Base-by-base conservation (phyloP, 1,284 basidiomycete species). In the Bondarzewia mesenterica region DNA sequence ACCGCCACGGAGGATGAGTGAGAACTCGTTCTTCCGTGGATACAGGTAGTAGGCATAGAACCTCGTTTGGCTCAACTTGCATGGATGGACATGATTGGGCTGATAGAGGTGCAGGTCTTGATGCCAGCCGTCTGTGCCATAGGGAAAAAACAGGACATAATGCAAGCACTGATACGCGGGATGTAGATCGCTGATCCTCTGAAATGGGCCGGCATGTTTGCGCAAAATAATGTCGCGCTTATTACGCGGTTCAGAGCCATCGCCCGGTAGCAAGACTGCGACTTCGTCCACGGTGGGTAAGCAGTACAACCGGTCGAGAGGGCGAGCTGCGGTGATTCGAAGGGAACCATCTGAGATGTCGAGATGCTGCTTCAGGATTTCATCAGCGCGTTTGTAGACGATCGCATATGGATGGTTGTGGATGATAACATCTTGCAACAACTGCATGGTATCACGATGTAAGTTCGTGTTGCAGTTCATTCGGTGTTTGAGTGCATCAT, bases 111-210 rank as follows among this genome's bases (percentile, higher is more conserved):
- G 51, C 15, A 73, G 54, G 0, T 62, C 27, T 3, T 55, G 37
- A 54, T 70, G 60, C 71, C 71, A 77, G 1, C 72, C 72, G 38
- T 58, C 40, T 26, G 68, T 58, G 2, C 67, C 72, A 35, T 42
- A 16, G 10, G 67, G 69, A 54, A 73, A 74, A 0, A 71, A 53
- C 0, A 72, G 52, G 0, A 68, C 62, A 65, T 74, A 72, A 15
- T 70, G 65, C 0, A 74, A 54, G 0, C 64, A 51, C 0, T 54
- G 36, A 56, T 74, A 74, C 0, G 61, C 53, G n/a, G 62, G 63
- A 54, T 71, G 61, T 0, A 55, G 45, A 15, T 73, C 60, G 53
- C 57, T 61, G 39, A 76, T 68, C 0, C 51, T 42, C 8, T 52
- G n/a, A 1, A 73, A 50, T 0, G 52, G 54, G 29, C 62, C 54